A percentile compares a stretch with the other conserved stretches of the same genome.
These are phyloP conservation scores for Endothia cerciana DNA, from an alignment of 2,329 filamentous ascomycete genomes.

Conservation along the genomic window DNA sequence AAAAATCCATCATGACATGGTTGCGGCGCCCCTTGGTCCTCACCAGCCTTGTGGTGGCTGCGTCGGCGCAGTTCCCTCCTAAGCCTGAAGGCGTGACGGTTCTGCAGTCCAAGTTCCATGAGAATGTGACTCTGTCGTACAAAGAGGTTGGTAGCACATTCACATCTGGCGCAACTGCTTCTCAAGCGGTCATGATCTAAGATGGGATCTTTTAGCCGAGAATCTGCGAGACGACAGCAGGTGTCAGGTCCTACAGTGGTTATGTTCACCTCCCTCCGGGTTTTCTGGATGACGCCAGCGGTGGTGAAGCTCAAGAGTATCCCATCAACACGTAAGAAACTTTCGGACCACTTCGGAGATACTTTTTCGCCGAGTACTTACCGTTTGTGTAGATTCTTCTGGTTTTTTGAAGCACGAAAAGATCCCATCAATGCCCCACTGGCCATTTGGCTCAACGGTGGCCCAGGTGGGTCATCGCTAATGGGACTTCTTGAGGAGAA, in stretches of 20 bases:
- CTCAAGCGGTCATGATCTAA: constrained; percentile 11
- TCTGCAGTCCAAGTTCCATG: constrained; percentile 43
- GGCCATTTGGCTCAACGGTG: constrained; percentile 64
- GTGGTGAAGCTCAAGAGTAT: constrained; percentile 19
- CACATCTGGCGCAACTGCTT: neutral
- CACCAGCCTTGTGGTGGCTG: neutral
- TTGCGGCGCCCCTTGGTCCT: neutral
- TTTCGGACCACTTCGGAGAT: neutral
- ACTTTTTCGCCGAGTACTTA: neutral
- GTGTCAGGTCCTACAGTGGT: constrained; percentile 25
- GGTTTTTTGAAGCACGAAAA: constrained; percentile 24
- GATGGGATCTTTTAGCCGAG: neutral
- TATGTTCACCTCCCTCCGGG: constrained; percentile 23
- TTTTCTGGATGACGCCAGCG: constrained; percentile 16
- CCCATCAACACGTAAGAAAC: constrained; percentile 25
- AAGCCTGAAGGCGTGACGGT: constrained; percentile 42
- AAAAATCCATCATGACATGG: neutral
- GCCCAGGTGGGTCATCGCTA: constrained; percentile 60
- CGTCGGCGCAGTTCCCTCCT: constrained; percentile 43
- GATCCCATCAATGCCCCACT: constrained; percentile 39
- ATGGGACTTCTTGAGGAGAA: constrained; percentile 55
- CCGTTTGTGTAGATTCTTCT: constrained; percentile 18
- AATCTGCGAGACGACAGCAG: constrained; percentile 25
- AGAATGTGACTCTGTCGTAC: constrained; percentile 46
- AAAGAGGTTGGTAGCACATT: constrained; percentile 41